Percentiles rank a stretch among this genome's conserved stretches.
phyloP scores from a whole-genome alignment of 148 eudicot genomes.

The Persicaria maculosa region DNA sequence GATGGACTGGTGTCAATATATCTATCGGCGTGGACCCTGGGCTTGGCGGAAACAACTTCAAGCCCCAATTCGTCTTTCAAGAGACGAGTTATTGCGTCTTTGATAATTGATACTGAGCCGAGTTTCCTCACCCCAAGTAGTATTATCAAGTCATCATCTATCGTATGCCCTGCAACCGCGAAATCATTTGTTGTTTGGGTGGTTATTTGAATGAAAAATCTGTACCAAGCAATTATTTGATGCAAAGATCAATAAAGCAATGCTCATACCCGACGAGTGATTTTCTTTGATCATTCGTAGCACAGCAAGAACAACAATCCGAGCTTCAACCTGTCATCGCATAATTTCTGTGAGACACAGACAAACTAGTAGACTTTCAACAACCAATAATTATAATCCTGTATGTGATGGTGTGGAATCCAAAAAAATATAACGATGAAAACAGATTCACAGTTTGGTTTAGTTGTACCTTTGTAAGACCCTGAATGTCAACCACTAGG shows the following conservation, averaged over 20 bases:
- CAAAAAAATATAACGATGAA: not conserved
- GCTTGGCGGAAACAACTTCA: slow-evolving; percentile 42
- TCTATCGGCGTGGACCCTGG: slow-evolving; percentile 17
- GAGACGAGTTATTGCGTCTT: slow-evolving; percentile 53
- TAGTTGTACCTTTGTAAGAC: slow-evolving; percentile 63
- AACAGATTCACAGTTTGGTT: not conserved
- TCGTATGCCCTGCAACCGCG: slow-evolving; percentile 41
- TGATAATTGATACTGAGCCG: slow-evolving; percentile 23
- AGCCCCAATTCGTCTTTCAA: slow-evolving; percentile 62
- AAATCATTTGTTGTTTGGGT: not conserved
- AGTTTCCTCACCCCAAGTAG: slow-evolving; percentile 40
- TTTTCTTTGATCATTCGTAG: slow-evolving; percentile 81
- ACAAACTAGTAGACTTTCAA: too few relatives aligned
- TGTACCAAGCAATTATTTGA: not conserved
- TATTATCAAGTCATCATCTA: slow-evolving; percentile 69
- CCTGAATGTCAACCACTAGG: slow-evolving; percentile 64
- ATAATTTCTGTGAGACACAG: not conserved
- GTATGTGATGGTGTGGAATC: not conserved
- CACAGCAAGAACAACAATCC: slow-evolving; percentile 85
- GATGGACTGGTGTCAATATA: slow-evolving; percentile 11
- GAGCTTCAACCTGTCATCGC: slow-evolving; percentile 71
- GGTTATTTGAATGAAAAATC: slow-evolving; percentile 11
- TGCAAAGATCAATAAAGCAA: not conserved
- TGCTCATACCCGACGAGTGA: slow-evolving; percentile 44
- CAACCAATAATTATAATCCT: too few relatives aligned